Evolutionary conservation across 192 early-diverging fungal species (phyloP).

Genomic region (Coemansia sp.): DNA sequence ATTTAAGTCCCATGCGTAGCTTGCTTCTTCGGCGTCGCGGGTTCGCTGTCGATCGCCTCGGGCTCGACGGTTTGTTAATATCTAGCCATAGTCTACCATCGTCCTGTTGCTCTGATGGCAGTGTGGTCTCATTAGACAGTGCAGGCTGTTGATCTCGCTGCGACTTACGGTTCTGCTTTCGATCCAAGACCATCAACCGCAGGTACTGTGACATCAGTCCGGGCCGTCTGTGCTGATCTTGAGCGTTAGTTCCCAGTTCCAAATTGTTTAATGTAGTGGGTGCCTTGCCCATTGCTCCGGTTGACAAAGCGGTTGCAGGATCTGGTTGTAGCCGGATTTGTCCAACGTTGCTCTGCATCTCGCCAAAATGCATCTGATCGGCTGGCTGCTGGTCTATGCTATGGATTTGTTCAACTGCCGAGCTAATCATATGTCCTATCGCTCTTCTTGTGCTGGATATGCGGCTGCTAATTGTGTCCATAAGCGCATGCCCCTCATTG

Average conservation of each 20-base stretch:
- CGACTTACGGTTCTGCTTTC: slow-evolving; percentile 5
- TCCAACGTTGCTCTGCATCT: slow-evolving; percentile 31
- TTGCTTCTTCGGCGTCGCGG: slow-evolving; percentile 12
- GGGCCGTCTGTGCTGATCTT: slow-evolving; percentile 14
- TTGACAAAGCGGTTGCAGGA: slow-evolving; percentile 16
- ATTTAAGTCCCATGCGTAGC: slow-evolving; percentile 6
- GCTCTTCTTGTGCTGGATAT: slow-evolving; percentile 8
- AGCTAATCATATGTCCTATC: slow-evolving; percentile 19
- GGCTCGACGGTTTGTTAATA: neutral
- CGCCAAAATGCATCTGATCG: slow-evolving; percentile 5
- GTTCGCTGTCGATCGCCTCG: neutral
- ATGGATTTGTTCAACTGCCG: slow-evolving; percentile 35
- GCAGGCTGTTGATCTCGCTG: neutral
- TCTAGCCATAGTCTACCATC: neutral
- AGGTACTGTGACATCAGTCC: slow-evolving; percentile 44
- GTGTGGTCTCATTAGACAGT: neutral
- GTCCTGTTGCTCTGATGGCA: neutral
- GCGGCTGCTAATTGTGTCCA: slow-evolving; percentile 9
- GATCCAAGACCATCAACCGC: slow-evolving; percentile 37
- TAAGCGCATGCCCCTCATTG: slow-evolving; percentile 1
- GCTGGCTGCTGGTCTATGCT: slow-evolving; percentile 24
- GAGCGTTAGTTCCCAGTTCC: neutral
- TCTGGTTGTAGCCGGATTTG: slow-evolving; percentile 44
- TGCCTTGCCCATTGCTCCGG: slow-evolving; percentile 1
- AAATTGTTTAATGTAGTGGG: slow-evolving; percentile 1